Evolutionary conservation across 2,329 filamentous ascomycete genomes (phyloP).

Genomic region (Ophioceras dolichostomum): DNA sequence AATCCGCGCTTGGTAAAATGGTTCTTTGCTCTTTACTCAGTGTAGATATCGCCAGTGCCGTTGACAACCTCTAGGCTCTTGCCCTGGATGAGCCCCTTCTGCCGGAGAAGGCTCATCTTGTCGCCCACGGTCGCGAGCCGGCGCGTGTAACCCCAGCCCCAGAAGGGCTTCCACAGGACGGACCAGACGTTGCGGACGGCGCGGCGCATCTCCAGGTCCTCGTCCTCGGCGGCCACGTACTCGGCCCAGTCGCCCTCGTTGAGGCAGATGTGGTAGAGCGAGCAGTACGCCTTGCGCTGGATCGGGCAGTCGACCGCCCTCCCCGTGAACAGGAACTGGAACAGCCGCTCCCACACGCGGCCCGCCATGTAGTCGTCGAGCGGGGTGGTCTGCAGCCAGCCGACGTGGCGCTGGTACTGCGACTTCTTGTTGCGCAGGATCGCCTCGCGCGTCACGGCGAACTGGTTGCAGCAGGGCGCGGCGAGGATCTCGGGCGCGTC

Average conservation of each 20-base stretch:
- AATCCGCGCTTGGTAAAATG: too few relatives aligned
- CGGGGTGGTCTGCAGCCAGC: slow-evolving; percentile 17
- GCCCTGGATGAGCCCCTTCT: slow-evolving; percentile 1
- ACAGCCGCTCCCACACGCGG: slow-evolving; percentile 22
- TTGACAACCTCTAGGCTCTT: neutral
- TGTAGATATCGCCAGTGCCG: neutral
- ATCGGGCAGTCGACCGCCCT: slow-evolving; percentile 30
- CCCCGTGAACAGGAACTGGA: slow-evolving; percentile 17
- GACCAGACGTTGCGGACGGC: neutral
- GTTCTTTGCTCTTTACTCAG: too few relatives aligned
- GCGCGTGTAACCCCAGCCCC: slow-evolving; percentile 1
- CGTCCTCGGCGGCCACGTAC: slow-evolving; percentile 1
- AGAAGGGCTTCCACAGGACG: slow-evolving; percentile 1
- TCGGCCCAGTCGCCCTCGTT: slow-evolving; percentile 5
- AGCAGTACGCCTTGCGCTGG: slow-evolving; percentile 18
- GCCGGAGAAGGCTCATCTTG: slow-evolving; percentile 1
- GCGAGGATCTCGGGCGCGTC: slow-evolving; percentile 18
- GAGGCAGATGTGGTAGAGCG: slow-evolving; percentile 21
- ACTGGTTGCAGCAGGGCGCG: slow-evolving; percentile 21
- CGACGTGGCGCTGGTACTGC: slow-evolving; percentile 16
- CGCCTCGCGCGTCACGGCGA: slow-evolving; percentile 18
- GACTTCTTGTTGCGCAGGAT: slow-evolving; percentile 14
- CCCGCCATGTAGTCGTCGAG: slow-evolving; percentile 18
- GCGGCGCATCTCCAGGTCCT: neutral
- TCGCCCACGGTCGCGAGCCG: neutral